phyloP scores from a whole-genome alignment of 2,329 filamentous ascomycete genomes.

The Pezicula neosporulosa region DNA sequence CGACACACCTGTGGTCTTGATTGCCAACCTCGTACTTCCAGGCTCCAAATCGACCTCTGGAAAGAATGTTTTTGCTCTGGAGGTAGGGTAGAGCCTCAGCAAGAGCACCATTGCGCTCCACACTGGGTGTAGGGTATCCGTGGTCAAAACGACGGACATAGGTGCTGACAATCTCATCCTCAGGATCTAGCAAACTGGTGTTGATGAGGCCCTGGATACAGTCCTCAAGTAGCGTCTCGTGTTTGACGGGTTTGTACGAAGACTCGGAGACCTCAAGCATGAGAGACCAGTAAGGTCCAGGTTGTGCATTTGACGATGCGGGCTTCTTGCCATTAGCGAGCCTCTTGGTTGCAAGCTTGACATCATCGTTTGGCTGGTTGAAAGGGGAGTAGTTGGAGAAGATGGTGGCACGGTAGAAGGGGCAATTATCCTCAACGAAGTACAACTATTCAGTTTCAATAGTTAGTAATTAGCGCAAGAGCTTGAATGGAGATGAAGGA shows the following conservation, averaged over 20 bases:
- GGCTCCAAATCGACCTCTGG: slow-evolving; percentile 93
- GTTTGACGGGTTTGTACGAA: slow-evolving; percentile 88
- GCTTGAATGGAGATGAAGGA: no score
- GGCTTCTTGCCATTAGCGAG: slow-evolving; percentile 83
- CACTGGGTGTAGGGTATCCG: slow-evolving; percentile 91
- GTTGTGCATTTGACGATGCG: slow-evolving; percentile 66
- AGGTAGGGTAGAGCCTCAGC: slow-evolving; percentile 91
- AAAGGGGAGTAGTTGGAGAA: slow-evolving; percentile 99
- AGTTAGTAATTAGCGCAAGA: not conserved
- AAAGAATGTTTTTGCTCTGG: slow-evolving; percentile 86
- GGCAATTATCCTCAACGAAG: slow-evolving; percentile 98
- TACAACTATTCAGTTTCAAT: slow-evolving; percentile 52
- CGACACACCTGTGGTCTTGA: slow-evolving; percentile 58
- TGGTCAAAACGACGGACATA: slow-evolving; percentile 98
- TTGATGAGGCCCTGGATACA: slow-evolving; percentile 96
- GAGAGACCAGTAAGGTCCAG: slow-evolving; percentile 98
- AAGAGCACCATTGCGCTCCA: slow-evolving; percentile 93
- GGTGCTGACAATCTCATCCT: slow-evolving; percentile 94
- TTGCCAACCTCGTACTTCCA: slow-evolving; percentile 89
- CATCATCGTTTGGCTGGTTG: slow-evolving; percentile 85
- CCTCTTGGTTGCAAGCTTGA: slow-evolving; percentile 83
- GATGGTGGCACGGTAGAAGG: slow-evolving; percentile 99
- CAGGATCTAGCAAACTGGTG: slow-evolving; percentile 89
- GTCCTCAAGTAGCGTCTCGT: slow-evolving; percentile 79
- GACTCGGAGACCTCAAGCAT: slow-evolving; percentile 99